A percentile compares a stretch with the other conserved stretches of the same genome.
Conservation (phyloP, 2,329 filamentous ascomycete species). For the Plectosphaerella plurivora region DNA sequence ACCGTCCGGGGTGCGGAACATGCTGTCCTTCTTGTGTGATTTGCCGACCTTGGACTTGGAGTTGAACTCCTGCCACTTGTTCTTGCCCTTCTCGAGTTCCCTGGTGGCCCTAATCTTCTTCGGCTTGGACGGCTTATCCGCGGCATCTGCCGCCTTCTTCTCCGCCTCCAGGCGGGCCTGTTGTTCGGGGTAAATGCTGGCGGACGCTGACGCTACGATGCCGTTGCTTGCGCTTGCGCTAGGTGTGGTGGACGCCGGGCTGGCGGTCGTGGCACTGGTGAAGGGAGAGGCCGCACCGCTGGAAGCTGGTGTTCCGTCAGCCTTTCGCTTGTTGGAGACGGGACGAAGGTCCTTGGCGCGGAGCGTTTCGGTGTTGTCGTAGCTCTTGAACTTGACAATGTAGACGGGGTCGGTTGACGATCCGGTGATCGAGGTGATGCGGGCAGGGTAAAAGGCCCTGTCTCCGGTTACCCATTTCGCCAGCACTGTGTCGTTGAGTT, state of each 20-base stretch:
- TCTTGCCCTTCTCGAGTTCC: slow-evolving; percentile 85
- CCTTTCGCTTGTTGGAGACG: slow-evolving; percentile 77
- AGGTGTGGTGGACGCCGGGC: slow-evolving; percentile 26
- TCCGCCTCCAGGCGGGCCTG: slow-evolving; percentile 52
- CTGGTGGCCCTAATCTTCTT: slow-evolving; percentile 92
- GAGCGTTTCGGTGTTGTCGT: slow-evolving; percentile 78
- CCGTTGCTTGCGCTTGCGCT: slow-evolving; percentile 30
- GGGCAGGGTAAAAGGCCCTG: slow-evolving; percentile 83
- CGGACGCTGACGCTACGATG: slow-evolving; percentile 51
- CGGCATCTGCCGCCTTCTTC: slow-evolving; percentile 58
- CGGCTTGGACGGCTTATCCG: slow-evolving; percentile 67
- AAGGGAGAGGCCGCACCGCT: slow-evolving; percentile 34
- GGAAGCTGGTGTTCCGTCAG: slow-evolving; percentile 65
- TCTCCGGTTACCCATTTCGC: slow-evolving; percentile 91
- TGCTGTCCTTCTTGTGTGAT: slow-evolving; percentile 79
- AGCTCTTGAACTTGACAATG: slow-evolving; percentile 91
- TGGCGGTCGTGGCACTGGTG: slow-evolving; percentile 29
- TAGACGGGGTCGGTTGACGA: slow-evolving; percentile 89
- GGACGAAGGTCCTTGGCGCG: slow-evolving; percentile 80
- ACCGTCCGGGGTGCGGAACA: slow-evolving; percentile 91
- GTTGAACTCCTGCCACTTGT: slow-evolving; percentile 91
- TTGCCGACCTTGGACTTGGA: slow-evolving; percentile 69
- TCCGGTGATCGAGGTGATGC: slow-evolving; percentile 90
- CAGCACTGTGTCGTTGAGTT: slow-evolving; percentile 84
- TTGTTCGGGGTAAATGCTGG: slow-evolving; percentile 52